Conservation (phyloP, 768 basidiomycete genomes). For the Mycena filopes region DNA sequence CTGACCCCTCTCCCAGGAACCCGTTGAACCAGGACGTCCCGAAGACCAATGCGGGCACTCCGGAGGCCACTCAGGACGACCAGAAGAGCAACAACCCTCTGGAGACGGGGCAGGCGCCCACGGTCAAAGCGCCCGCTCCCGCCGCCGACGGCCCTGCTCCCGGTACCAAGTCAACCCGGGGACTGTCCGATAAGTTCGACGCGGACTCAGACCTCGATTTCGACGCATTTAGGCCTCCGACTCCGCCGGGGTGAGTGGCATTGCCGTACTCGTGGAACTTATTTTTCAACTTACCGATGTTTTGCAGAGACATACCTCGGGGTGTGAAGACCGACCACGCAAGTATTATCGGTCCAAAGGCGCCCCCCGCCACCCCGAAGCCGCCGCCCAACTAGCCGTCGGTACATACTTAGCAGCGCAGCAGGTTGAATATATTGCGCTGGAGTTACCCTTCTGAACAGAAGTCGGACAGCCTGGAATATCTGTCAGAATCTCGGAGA, state of each 20-base stretch:
- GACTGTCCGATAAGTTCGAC: too few relatives aligned
- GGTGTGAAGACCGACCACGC: too few relatives aligned
- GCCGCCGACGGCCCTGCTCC: too few relatives aligned
- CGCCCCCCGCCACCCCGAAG: not conserved
- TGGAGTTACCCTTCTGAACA: too few relatives aligned
- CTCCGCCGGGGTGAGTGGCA: not conserved
- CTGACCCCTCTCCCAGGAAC: not conserved
- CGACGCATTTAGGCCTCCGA: not conserved
- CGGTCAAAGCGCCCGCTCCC: not conserved
- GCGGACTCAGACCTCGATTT: not conserved
- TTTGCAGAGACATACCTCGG: constrained; percentile 4
- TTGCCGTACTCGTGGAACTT: not conserved
- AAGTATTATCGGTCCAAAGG: too few relatives aligned
- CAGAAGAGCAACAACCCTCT: not conserved
- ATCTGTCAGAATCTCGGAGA: too few relatives aligned
- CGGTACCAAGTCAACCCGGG: not conserved
- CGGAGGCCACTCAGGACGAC: not conserved
- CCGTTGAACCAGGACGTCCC: not conserved
- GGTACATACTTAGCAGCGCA: too few relatives aligned
- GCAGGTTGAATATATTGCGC: too few relatives aligned
- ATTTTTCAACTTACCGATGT: not conserved
- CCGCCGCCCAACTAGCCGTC: too few relatives aligned
- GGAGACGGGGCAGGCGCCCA: not conserved
- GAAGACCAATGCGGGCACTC: not conserved
- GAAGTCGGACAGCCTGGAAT: too few relatives aligned